phyloP scores from a whole-genome alignment of 176 grass and related monocot genomes.

The Ensete glaucum region DNA sequence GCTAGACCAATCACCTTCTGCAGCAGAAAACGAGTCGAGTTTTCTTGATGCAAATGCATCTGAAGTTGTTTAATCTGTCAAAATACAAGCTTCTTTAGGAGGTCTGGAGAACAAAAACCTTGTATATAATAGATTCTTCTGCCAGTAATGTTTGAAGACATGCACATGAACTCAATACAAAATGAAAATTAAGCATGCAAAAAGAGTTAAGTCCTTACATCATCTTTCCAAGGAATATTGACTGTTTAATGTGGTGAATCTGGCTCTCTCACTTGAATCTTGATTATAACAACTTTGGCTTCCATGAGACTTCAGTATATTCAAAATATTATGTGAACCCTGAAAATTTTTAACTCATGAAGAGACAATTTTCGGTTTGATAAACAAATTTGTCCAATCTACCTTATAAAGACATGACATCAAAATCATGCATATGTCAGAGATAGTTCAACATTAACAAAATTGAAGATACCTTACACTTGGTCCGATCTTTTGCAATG shows the following conservation, averaged over 20 bases:
- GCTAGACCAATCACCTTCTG: constrained; percentile 78
- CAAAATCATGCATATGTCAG: no score
- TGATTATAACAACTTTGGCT: constrained; percentile 18
- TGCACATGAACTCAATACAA: no score
- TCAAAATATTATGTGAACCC: constrained; percentile 24
- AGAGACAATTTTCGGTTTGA: not conserved
- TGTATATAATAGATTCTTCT: no score
- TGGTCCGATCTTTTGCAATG: not conserved
- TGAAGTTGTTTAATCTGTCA: constrained; percentile 74
- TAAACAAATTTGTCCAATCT: not conserved
- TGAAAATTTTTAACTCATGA: not conserved
- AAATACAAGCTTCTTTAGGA: not conserved
- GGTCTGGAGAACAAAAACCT: no score
- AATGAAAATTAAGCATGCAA: not conserved
- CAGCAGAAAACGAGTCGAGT: constrained; percentile 61
- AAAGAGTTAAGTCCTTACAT: constrained; percentile 38
- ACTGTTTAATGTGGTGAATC: constrained; percentile 48
- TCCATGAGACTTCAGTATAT: constrained; percentile 23
- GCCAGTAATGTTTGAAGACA: no score
- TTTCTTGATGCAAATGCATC: constrained; percentile 82
- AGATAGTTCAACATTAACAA: no score
- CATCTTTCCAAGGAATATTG: constrained; percentile 81
- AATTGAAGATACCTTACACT: constrained; percentile 7
- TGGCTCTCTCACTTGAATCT: constrained; percentile 18
- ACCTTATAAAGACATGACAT: not conserved